Conservation (phyloP, 2,329 filamentous ascomycete genomes). For the Thielaviopsis ethacetica region DNA sequence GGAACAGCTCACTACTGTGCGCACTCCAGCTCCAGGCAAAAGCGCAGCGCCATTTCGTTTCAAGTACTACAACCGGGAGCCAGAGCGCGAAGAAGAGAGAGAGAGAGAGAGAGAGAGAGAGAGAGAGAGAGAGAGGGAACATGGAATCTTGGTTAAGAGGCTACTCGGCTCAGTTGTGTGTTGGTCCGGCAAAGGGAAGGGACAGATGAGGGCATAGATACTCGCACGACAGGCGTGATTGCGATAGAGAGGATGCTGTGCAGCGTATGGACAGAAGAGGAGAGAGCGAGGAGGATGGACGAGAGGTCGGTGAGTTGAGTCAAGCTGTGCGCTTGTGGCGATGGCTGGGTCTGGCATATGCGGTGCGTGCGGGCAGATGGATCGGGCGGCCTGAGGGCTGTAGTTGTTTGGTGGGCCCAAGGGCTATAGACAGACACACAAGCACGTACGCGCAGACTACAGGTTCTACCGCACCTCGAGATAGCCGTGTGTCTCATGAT, state of each 20-base stretch:
- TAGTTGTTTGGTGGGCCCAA: neutral
- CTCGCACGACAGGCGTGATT: neutral
- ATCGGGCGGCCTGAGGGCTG: neutral
- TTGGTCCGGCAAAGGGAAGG: neutral
- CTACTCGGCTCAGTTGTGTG: neutral
- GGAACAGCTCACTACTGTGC: neutral
- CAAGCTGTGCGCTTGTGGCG: neutral
- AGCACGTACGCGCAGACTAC: neutral
- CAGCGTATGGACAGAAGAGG: neutral
- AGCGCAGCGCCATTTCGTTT: neutral
- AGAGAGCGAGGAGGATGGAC: neutral
- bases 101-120: too few relatives aligned
- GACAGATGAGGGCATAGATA: neutral
- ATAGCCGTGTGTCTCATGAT: neutral
- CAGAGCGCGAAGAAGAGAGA: too few relatives aligned
- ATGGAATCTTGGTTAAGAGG: too few relatives aligned
- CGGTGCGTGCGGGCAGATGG: neutral
- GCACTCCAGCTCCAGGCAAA: neutral
- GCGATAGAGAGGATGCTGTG: neutral
- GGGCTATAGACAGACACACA: neutral
- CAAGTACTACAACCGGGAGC: neutral
- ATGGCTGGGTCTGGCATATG: neutral
- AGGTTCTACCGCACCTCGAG: neutral
- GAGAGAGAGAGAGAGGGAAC: too few relatives aligned
- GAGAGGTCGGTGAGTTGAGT: neutral